A percentile compares a stretch with the other conserved stretches of the same genome.
Conservation (phyloP, 2,329 filamentous ascomycete genomes). For the Raffaelea deltoideospora region DNA sequence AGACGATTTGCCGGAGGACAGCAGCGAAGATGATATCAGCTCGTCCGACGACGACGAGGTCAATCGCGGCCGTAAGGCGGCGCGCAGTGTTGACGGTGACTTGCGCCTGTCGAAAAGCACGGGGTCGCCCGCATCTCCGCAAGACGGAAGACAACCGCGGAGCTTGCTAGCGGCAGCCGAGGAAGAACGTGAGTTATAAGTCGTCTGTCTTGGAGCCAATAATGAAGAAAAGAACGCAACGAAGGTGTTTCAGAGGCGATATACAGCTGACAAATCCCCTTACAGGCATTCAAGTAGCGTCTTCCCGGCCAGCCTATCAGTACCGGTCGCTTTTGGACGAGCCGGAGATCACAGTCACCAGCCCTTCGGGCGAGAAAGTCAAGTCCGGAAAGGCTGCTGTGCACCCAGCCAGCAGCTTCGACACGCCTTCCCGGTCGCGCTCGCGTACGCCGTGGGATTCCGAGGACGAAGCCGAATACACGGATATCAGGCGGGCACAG, state of each 20-base stretch:
- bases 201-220: too few relatives aligned
- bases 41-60: constrained; percentile 43
- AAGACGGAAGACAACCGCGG: constrained; percentile 26
- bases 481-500: constrained; percentile 78
- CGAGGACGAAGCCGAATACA: constrained; percentile 72
- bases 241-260: constrained; percentile 14
- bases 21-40: constrained; percentile 45
- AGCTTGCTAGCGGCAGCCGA: constrained; percentile 61
- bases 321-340: constrained; percentile 52
- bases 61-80: constrained; percentile 39
- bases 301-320: constrained; percentile 32
- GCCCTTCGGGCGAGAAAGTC: constrained; percentile 44
- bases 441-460: constrained; percentile 52
- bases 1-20: constrained; percentile 48
- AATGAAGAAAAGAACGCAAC: too few relatives aligned
- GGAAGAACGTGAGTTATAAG: constrained; percentile 57
- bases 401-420: constrained; percentile 76
- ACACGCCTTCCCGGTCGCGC: constrained; percentile 44
- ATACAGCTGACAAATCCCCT: not conserved
- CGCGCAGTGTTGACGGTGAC: constrained; percentile 27
- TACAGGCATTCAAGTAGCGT: constrained; percentile 36
- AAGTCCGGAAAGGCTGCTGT: constrained; percentile 42
- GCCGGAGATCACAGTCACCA: constrained; percentile 50
- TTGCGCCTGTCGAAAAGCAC: too few relatives aligned
- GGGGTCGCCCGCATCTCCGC: constrained; percentile 9